Evolutionary conservation across 805 yeast species (phyloP).

Genomic region (Candida nemodendra): DNA sequence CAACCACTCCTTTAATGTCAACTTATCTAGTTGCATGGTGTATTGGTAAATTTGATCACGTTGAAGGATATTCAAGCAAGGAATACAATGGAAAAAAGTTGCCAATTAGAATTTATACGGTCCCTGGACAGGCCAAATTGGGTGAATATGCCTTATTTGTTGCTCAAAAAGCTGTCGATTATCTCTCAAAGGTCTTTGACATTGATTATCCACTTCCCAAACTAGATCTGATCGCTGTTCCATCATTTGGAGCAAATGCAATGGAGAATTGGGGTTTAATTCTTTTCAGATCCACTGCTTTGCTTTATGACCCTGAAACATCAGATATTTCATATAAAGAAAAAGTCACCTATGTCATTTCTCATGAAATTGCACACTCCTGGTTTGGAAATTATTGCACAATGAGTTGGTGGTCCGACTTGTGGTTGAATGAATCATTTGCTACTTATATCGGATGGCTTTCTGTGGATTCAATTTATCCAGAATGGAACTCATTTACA

Average conservation of each 20-base stretch:
- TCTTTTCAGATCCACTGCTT: constrained; percentile 60
- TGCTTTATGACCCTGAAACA: constrained; percentile 46
- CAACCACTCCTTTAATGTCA: constrained; percentile 53
- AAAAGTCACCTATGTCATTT: constrained; percentile 78
- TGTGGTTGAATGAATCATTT: constrained; percentile 88
- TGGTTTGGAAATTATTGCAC: constrained; percentile 91
- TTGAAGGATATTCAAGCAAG: constrained; percentile 44
- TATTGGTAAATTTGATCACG: constrained; percentile 53
- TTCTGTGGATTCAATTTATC: constrained; percentile 67
- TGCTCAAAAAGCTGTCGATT: constrained; percentile 51
- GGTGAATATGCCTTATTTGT: constrained; percentile 48
- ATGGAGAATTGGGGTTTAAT: constrained; percentile 92
- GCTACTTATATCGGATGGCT: constrained; percentile 83
- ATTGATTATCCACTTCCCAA: constrained; percentile 75
- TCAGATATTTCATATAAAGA: constrained; percentile 55
- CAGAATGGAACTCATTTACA: constrained; percentile 78
- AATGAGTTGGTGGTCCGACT: constrained; percentile 92
- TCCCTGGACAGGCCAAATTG: constrained; percentile 45
- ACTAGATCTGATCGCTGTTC: constrained; percentile 76
- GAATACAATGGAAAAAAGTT: constrained; percentile 40
- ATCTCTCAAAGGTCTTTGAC: constrained; percentile 47
- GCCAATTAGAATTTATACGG: constrained; percentile 52
- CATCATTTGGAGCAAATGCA: constrained; percentile 78
- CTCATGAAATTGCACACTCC: constrained; percentile 87
- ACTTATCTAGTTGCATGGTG: constrained; percentile 61